These are phyloP conservation scores for Daldinia vernicosa DNA, from an alignment of 495 filamentous ascomycete species.

Conservation along the genomic window DNA sequence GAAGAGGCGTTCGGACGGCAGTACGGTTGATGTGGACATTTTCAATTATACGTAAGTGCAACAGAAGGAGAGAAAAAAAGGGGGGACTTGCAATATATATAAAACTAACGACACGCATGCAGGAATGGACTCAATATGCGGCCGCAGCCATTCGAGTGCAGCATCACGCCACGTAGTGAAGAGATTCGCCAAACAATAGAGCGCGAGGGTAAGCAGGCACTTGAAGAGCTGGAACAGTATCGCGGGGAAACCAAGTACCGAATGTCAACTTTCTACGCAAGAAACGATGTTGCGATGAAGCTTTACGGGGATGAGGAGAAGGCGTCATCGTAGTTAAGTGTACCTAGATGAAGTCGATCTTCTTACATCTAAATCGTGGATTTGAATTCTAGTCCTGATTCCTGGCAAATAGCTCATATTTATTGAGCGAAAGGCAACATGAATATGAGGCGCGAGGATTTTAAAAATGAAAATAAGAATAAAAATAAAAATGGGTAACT, in stretches of 20 bases:
- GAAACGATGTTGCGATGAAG: slow-evolving; percentile 41
- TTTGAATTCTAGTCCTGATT: not conserved
- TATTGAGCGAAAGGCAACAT: no score
- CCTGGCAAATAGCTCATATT: no score
- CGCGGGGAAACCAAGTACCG: slow-evolving; percentile 67
- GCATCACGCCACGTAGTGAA: slow-evolving; percentile 58
- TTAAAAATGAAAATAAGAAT: no score
- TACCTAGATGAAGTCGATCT: not conserved
- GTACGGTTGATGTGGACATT: slow-evolving; percentile 63
- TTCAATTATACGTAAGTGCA: slow-evolving; percentile 51
- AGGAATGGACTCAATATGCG: slow-evolving; percentile 67
- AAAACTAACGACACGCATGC: slow-evolving; percentile 36
- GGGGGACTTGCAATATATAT: not conserved
- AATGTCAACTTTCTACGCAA: slow-evolving; percentile 61
- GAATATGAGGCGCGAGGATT: no score
- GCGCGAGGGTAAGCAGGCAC: slow-evolving; percentile 63
- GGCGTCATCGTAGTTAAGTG: not conserved
- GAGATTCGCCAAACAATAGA: slow-evolving; percentile 62
- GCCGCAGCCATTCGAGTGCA: slow-evolving; percentile 62
- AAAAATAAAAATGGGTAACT: no score
- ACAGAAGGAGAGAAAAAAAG: not conserved
- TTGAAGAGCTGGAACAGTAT: slow-evolving; percentile 61
- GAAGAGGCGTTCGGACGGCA: slow-evolving; percentile 56
- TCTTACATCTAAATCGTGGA: not conserved
- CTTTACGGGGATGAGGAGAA: slow-evolving; percentile 39